A percentile compares a stretch with the other conserved stretches of the same genome.
Evolutionary conservation across 768 basidiomycete species (phyloP).

Genomic region (Amanita rubescens): DNA sequence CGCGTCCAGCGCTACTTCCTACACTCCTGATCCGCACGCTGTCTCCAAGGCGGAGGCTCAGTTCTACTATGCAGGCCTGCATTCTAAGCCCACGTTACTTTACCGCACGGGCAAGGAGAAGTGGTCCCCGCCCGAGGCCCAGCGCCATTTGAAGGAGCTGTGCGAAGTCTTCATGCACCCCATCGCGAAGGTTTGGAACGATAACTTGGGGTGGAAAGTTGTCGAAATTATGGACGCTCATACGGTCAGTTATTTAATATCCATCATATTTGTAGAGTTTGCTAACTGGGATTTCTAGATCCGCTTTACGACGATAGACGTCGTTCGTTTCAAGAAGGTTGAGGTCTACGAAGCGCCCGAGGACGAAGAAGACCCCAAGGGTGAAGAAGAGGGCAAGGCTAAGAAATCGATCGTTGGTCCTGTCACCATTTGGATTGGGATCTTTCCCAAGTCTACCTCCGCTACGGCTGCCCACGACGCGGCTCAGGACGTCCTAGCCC

Average conservation of each 20-base stretch:
- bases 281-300: conserved; percentile 23
- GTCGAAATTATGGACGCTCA: conserved; percentile 20
- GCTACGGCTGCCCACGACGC: conserved; percentile 23
- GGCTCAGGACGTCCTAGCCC: conserved; percentile 21
- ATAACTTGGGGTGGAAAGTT: conserved; percentile 22
- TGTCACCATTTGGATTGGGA: conserved; percentile 28
- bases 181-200: conserved; percentile 23
- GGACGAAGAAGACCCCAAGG: conserved; percentile 15
- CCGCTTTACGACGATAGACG: conserved; percentile 25
- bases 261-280: conserved; percentile 22
- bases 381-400: conserved; percentile 9
- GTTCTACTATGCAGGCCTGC: conserved; percentile 23
- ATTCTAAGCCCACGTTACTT: conserved; percentile 19
- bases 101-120: conserved; percentile 22
- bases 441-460: conserved; percentile 19
- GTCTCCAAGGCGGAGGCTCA: conserved; percentile 17
- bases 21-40: conserved; percentile 14
- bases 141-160: conserved; percentile 23
- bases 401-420: conserved; percentile 20
- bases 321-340: conserved; percentile 25
- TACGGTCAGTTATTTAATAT: conserved; percentile 19
- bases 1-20: conserved; percentile 13
- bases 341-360: conserved; percentile 13
- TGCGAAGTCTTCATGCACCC: conserved; percentile 24
- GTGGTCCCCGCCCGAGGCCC: conserved; percentile 18